phyloP scores from a whole-genome alignment of 495 filamentous ascomycete genomes.

The Tuber borchii region DNA sequence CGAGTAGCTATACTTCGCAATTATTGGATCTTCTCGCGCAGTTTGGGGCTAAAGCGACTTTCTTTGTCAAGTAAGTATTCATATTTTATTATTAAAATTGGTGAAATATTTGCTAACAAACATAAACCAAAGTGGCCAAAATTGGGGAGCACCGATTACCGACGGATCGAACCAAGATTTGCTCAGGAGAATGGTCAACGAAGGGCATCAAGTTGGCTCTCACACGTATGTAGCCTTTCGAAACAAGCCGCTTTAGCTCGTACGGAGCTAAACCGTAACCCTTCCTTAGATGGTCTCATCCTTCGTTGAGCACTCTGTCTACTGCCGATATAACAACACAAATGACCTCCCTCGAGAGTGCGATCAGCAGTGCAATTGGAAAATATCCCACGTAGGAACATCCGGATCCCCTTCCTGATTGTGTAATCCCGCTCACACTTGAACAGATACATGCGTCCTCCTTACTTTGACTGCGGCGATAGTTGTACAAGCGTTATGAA shows the following conservation, averaged over 20 bases:
- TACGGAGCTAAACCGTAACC: constrained; percentile 5
- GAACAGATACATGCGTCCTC: constrained; percentile 43
- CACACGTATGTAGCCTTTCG: constrained; percentile 48
- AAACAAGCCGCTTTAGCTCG: background rate
- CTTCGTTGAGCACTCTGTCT: constrained; percentile 53
- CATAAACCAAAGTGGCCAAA: constrained; percentile 52
- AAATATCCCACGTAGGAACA: constrained; percentile 52
- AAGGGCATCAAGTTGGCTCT: constrained; percentile 64
- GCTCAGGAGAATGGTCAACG: constrained; percentile 54
- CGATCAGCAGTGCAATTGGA: constrained; percentile 60
- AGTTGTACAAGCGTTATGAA: constrained; percentile 41
- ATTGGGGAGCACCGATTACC: constrained; percentile 51
- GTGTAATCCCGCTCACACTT: background rate
- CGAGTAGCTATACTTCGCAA: constrained; percentile 53
- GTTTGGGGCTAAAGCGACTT: constrained; percentile 63
- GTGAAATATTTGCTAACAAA: background rate
- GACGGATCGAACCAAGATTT: constrained; percentile 48
- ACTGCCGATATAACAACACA: constrained; percentile 50
- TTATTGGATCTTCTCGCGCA: constrained; percentile 61
- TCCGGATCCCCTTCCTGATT: background rate
- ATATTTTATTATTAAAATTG: background rate
- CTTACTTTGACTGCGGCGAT: constrained; percentile 44
- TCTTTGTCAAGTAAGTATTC: constrained; percentile 54
- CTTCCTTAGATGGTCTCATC: constrained; percentile 53
- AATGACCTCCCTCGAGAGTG: constrained; percentile 62